Evolutionary conservation across 2,329 filamentous ascomycete genomes (phyloP).

Genomic region (Aureobasidium uvarum): DNA sequence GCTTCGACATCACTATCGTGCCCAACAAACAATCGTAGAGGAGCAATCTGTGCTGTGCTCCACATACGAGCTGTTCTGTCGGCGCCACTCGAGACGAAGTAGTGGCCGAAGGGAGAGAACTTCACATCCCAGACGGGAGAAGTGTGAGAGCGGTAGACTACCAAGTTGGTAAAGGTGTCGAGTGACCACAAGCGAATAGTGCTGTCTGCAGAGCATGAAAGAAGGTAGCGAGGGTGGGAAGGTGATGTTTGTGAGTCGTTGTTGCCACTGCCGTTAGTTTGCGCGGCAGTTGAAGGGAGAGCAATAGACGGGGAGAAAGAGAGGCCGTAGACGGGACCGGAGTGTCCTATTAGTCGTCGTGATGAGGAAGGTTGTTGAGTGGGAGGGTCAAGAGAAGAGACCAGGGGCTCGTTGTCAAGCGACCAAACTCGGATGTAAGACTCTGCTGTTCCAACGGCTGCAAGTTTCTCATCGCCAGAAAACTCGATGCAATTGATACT

Average conservation of each 20-base stretch:
- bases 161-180: constrained; percentile 87
- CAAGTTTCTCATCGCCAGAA: constrained; percentile 82
- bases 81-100: constrained; percentile 83
- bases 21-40: constrained; percentile 82
- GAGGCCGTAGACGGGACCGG: constrained; percentile 82
- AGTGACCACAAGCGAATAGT: constrained; percentile 91
- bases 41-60: constrained; percentile 88
- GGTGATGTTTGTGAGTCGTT: constrained; percentile 51
- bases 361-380: constrained; percentile 64
- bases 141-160: constrained; percentile 90
- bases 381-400: constrained; percentile 61
- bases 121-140: constrained; percentile 83
- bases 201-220: constrained; percentile 84
- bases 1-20: constrained; percentile 92
- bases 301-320: constrained; percentile 75
- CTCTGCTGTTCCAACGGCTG: constrained; percentile 85
- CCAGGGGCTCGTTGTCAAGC: constrained; percentile 77
- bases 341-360: constrained; percentile 79
- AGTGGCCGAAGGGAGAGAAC: constrained; percentile 93
- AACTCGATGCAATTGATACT: constrained; percentile 94
- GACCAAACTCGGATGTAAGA: constrained; percentile 97
- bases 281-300: constrained; percentile 42
- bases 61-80: constrained; percentile 90
- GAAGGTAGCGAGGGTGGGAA: constrained; percentile 60
- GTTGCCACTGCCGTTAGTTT: constrained; percentile 42